Evolutionary conservation across 306 rosid genomes (phyloP).

Genomic region (apple (Malus domestica)): DNA sequence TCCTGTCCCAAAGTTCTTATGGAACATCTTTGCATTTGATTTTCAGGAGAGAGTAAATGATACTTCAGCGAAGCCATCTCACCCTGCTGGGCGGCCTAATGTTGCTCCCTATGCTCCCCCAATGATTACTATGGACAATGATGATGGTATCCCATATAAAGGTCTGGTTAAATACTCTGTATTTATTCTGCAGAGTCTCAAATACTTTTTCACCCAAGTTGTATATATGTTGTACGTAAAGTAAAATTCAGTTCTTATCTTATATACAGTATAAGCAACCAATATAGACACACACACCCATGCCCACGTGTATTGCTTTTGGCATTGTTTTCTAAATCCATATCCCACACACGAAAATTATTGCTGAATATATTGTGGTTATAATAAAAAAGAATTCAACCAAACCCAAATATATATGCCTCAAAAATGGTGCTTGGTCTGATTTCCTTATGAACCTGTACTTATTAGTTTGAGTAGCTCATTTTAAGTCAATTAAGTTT

Average conservation of each 20-base stretch:
- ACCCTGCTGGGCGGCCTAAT: conserved; percentile 57
- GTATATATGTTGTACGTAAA: not conserved
- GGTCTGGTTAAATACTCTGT: conserved; percentile 30
- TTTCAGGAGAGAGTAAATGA: conserved; percentile 79
- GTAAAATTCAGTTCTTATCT: not conserved
- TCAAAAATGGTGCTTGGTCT: not conserved
- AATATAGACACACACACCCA: not conserved
- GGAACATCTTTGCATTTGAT: conserved; percentile 7
- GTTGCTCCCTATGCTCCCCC: conserved; percentile 70
- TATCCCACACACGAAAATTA: not conserved
- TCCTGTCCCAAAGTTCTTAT: conserved; percentile 4
- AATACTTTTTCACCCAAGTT: not conserved
- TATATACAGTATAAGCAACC: not conserved
- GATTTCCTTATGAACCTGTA: not conserved
- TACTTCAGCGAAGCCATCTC: conserved; percentile 67
- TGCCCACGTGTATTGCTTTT: not conserved
- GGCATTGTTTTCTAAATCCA: not conserved
- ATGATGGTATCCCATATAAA: conserved; percentile 77
- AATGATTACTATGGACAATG: conserved; percentile 67
- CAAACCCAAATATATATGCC: not conserved
- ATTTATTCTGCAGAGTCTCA: not conserved
- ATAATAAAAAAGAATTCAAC: not conserved
- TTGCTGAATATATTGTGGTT: not conserved
- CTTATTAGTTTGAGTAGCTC: not conserved
- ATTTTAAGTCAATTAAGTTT: not conserved